Conservation (phyloP, 2,329 filamentous ascomycete species). For the Alternaria sp. region DNA sequence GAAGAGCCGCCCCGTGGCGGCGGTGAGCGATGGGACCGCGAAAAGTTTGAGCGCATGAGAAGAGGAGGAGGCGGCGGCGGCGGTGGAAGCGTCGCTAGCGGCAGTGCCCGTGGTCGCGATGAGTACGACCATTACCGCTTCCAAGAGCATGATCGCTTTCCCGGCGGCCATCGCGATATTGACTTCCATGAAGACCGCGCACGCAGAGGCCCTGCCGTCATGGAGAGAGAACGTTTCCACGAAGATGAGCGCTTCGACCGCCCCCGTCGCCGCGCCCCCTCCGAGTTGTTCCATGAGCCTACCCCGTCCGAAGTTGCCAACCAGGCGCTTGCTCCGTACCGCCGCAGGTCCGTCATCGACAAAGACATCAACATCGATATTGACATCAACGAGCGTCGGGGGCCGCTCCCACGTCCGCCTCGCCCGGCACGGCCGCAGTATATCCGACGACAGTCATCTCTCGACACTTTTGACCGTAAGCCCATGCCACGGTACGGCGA, state of each 20-base stretch:
- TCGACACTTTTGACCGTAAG: slow-evolving; percentile 88
- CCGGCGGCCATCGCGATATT: slow-evolving; percentile 53
- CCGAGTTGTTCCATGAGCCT: slow-evolving; percentile 58
- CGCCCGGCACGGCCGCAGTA: slow-evolving; percentile 75
- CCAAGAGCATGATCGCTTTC: slow-evolving; percentile 56
- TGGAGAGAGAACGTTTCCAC: slow-evolving; percentile 61
- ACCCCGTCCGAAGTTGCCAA: slow-evolving; percentile 58
- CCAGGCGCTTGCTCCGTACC: slow-evolving; percentile 65
- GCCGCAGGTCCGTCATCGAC: slow-evolving; percentile 66
- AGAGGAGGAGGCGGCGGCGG: slow-evolving; percentile 6
- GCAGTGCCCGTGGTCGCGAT: slow-evolving; percentile 32
- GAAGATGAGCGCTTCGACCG: slow-evolving; percentile 62
- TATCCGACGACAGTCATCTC: slow-evolving; percentile 82
- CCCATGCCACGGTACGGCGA: slow-evolving; percentile 67
- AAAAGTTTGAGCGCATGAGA: slow-evolving; percentile 58
- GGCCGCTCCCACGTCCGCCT: slow-evolving; percentile 51
- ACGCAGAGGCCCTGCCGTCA: slow-evolving; percentile 49
- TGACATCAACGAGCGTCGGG: slow-evolving; percentile 50
- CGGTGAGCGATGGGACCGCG: slow-evolving; percentile 59
- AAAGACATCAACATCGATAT: slow-evolving; percentile 62
- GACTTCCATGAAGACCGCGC: slow-evolving; percentile 54
- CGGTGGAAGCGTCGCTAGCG: slow-evolving; percentile 15
- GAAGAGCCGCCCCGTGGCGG: slow-evolving; percentile 47
- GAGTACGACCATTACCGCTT: slow-evolving; percentile 51
- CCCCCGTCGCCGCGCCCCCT: slow-evolving; percentile 48